Base-by-base conservation (phyloP, 1,139 yeast genomes). In the Nakaseomyces glabratus region DNA sequence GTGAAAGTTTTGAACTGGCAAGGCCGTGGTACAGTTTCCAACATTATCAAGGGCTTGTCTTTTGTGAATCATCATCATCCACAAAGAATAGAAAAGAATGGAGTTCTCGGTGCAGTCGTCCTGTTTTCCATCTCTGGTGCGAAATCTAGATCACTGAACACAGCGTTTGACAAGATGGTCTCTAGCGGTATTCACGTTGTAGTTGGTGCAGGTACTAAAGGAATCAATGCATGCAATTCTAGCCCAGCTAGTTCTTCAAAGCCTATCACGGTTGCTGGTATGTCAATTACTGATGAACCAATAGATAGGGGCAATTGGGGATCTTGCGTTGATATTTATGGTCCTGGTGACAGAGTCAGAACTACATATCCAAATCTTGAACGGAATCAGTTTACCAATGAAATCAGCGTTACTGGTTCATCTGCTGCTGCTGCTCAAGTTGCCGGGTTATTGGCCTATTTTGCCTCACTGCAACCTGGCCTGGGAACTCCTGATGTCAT, bases 381-480 rank as follows among this genome's bases (percentile, higher is more conserved):
- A 24, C 13, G 6, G 6, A 23, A 2, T 6, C 8, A 7, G 10
- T n/a, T 11, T 10, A 61, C 71, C 40, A 85, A 93, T 33, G 80
- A 94, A 46, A 93, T 94, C 42, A 76, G 90, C 35, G 71, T 90
- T 62, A 85, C 96, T 29, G 98, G 98, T 64, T 90, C 98, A 15
- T 90, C 97, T 15, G 90, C 90, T 98, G 98, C 98, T 20, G 84
- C 97, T 30, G 98, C 98, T 35, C 97, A 90, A 59, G 81, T 90
- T 58, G 81, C 86, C 42, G 98, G 98, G 48, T 71, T 90, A 60
- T 69, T 80, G 55, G 66, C 95, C 4, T 90, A 90, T 72, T 88
- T 75, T 65, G 68, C 90, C 51, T 84, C 96, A 15, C 75, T 90
- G 61, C 93, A 84, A 64, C 97, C 97, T n/a, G n/a, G n/a, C n/a